Conservation (phyloP, 305 asterid genomes). For the Fraxinus dipetala region DNA sequence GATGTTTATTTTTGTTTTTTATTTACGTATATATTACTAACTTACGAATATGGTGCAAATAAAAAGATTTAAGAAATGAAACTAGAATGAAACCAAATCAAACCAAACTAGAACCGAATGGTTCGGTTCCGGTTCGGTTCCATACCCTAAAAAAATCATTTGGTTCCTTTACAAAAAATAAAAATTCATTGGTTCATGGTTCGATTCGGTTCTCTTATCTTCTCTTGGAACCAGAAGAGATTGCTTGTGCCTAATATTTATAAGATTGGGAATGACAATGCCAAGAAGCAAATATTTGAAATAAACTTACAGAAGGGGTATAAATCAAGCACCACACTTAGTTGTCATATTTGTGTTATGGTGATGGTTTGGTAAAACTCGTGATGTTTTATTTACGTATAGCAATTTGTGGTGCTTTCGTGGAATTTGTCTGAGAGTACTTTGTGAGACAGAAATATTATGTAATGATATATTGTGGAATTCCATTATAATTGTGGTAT, state of each 20-base stretch:
- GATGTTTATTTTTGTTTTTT: too few species aligned
- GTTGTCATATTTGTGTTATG: background rate
- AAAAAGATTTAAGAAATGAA: too few species aligned
- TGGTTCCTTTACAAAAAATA: too few species aligned
- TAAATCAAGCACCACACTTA: background rate
- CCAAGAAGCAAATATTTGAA: background rate
- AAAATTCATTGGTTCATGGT: too few species aligned
- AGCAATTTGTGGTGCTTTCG: background rate
- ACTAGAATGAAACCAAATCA: too few species aligned
- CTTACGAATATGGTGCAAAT: too few species aligned
- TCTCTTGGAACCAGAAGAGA: background rate
- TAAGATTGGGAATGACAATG: background rate
- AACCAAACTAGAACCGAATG: too few species aligned
- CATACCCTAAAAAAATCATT: too few species aligned
- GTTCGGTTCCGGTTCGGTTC: too few species aligned
- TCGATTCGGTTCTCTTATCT: too few species aligned
- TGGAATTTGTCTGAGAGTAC: background rate
- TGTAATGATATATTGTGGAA: background rate
- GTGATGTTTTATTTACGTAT: background rate
- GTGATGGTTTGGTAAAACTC: background rate
- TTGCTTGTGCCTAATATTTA: background rate
- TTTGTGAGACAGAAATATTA: background rate
- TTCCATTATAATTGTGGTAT: background rate
- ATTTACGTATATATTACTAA: too few species aligned
- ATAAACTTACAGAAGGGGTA: background rate